These are phyloP conservation scores for Chlorophyllum brunneum DNA, from an alignment of 768 basidiomycete genomes.

Conservation along the genomic window DNA sequence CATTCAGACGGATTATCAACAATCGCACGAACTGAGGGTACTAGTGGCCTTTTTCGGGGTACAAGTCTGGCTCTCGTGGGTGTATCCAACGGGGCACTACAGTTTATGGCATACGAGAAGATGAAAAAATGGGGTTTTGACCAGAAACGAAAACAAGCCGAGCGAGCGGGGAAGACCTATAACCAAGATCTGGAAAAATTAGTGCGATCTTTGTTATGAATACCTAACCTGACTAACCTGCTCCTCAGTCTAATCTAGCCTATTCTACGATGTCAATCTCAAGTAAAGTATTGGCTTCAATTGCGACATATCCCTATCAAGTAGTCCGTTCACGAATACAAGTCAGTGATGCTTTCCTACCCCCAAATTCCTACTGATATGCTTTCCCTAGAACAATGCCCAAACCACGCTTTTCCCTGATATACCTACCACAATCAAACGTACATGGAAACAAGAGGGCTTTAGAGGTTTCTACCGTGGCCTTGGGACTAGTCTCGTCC, in stretches of 20 bases:
- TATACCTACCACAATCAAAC: conserved; percentile 75
- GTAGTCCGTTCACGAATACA: conserved; percentile 93
- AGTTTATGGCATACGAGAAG: conserved; percentile 95
- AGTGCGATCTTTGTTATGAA: conserved; percentile 41
- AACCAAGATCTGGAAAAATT: conserved; percentile 78
- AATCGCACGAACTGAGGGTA: conserved; percentile 72
- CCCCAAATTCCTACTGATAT: background rate
- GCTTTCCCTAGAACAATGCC: conserved; percentile 54
- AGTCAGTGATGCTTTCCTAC: conserved; percentile 36
- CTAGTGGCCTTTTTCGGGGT: conserved; percentile 80
- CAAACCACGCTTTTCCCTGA: conserved; percentile 70
- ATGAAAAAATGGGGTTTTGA: conserved; percentile 91
- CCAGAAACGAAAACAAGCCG: conserved; percentile 61
- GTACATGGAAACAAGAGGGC: conserved; percentile 82
- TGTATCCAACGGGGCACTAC: conserved; percentile 90
- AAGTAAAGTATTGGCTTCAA: conserved; percentile 83
- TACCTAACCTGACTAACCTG: conserved; percentile 3
- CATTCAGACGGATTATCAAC: conserved; percentile 58
- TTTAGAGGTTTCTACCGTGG: conserved; percentile 90
- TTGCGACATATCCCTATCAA: conserved; percentile 94
- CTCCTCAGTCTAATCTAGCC: conserved; percentile 74
- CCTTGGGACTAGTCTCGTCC: conserved; percentile 87
- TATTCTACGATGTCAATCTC: conserved; percentile 91
- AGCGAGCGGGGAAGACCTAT: conserved; percentile 59
- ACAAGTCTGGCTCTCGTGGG: conserved; percentile 87